Base-by-base conservation (phyloP, 331 rosid species). In the Rhamnella rubrinervis region DNA sequence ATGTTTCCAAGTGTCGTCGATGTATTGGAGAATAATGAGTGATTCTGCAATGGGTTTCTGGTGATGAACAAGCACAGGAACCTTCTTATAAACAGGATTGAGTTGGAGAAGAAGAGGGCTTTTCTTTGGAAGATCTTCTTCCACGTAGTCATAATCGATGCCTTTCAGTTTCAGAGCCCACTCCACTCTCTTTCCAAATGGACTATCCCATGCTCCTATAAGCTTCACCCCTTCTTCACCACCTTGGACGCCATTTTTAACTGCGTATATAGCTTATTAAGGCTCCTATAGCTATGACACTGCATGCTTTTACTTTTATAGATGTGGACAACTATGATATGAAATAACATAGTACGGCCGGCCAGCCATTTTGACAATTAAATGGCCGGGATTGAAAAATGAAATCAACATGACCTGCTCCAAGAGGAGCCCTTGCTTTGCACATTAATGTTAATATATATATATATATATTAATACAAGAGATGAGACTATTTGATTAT, bases 161-260 rank as follows among this genome's bases (percentile, higher is more conserved):
- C 66, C 74, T 61, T 70, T 70, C 0, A 70, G 59, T 41, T 59
- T 70, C 65, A 70, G 74, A 25, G 74, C 74, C 74, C 74, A 70
- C 31, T 58, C 66, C n/a, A 70, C 74, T 12, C 74, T 44, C 3
- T 47, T 41, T 12, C 4, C 6, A 70, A 70, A 70, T 46, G 66
- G 66, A 28, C 74, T 70, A 7, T 2, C 58, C 65, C 65, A 26
- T 26, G 18, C 56, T 13, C 73, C 73, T 18, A 68, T 6, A 21
- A 68, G 41, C 73, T 56, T 56, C 23, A 68, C 64, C 53, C 51
- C 55, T 23, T 18, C 19, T 18, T 8, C 7, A 26, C 31, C 31
- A 26, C 31, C 2, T 26, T 1, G 31, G 31, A 26, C 17, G 57
- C 57, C 57, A 52, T 52, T 52, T 26, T 26, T 26, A 3, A 2